Conservation (phyloP, 1,139 yeast genomes). For the Suhomyces taliae region DNA sequence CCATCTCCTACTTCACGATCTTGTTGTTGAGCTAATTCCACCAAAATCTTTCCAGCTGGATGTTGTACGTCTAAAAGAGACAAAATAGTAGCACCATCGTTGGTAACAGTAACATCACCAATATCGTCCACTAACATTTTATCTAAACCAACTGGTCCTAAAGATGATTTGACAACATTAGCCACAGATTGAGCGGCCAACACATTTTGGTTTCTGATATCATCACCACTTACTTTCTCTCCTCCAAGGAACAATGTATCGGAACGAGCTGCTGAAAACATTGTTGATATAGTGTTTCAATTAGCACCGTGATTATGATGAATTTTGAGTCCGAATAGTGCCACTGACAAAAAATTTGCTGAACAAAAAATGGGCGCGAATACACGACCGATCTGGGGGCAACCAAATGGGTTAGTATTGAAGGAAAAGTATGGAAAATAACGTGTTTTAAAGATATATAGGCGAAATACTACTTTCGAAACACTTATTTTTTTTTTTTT, state of each 20-base stretch:
- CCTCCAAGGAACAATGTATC: conserved; percentile 94
- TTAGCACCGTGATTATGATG: neutral
- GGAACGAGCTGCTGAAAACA: conserved; percentile 71
- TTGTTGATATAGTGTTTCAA: conserved; percentile 11
- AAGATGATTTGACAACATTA: conserved; percentile 92
- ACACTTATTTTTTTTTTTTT: too few species aligned
- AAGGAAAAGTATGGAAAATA: too few species aligned
- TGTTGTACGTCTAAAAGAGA: conserved; percentile 93
- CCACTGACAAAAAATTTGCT: conserved; percentile 8
- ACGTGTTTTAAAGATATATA: too few species aligned
- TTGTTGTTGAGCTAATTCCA: conserved; percentile 97
- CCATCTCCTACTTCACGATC: conserved; percentile 99
- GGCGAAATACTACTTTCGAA: too few species aligned
- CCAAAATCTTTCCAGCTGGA: conserved; percentile 97
- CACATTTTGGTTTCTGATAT: conserved; percentile 93
- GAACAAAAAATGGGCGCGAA: conserved; percentile 5
- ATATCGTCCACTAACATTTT: conserved; percentile 99
- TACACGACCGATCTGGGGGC: conserved; percentile 3
- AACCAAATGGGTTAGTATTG: neutral
- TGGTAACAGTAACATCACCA: conserved; percentile 98
- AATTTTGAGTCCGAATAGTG: neutral
- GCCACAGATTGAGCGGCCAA: conserved; percentile 96
- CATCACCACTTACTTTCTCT: conserved; percentile 94
- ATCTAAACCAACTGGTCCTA: conserved; percentile 98
- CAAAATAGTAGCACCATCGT: conserved; percentile 97